These are phyloP conservation scores for Phytophthora idaei DNA, from an alignment of 352 stramenopile species.

Conservation along the genomic window DNA sequence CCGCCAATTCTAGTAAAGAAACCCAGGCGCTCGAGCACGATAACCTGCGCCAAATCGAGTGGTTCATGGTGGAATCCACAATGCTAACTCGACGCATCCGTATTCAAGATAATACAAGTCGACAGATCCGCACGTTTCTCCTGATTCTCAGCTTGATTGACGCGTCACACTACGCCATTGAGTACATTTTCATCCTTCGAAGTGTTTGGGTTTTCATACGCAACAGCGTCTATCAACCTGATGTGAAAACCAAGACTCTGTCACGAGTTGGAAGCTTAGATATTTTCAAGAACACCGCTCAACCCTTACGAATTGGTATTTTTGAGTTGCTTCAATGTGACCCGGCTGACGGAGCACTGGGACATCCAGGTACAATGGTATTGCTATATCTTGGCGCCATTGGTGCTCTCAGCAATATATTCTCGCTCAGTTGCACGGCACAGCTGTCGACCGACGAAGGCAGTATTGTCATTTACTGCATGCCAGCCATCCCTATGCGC, in stretches of 20 bases:
- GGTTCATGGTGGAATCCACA: slow-evolving; percentile 34
- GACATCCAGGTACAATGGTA: slow-evolving; percentile 37
- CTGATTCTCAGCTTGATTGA: slow-evolving; percentile 42
- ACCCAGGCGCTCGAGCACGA: not conserved
- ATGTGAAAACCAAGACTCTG: not conserved
- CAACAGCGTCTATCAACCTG: slow-evolving; percentile 23
- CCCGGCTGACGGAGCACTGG: slow-evolving; percentile 31
- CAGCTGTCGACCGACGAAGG: slow-evolving; percentile 27
- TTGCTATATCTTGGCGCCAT: slow-evolving; percentile 43
- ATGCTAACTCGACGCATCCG: slow-evolving; percentile 26
- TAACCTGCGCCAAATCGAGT: slow-evolving; percentile 31
- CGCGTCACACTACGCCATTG: slow-evolving; percentile 28
- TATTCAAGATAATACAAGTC: slow-evolving; percentile 46
- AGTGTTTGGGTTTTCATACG: slow-evolving; percentile 29
- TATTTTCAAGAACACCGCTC: not conserved
- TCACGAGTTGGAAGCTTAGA: too few relatives aligned
- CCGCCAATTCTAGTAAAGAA: slow-evolving; percentile 8
- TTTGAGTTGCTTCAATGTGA: slow-evolving; percentile 29
- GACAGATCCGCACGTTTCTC: slow-evolving; percentile 39
- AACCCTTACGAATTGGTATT: slow-evolving; percentile 16
- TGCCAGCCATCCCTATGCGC: slow-evolving; percentile 29
- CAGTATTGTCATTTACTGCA: slow-evolving; percentile 36
- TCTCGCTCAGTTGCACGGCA: slow-evolving; percentile 39
- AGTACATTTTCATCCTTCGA: slow-evolving; percentile 32
- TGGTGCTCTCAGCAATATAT: slow-evolving; percentile 48